Evolutionary conservation across 257 asterid species (phyloP), one percentile per base, ranked within the genome.

Genomic region (Linaria vulgaris): DNA sequence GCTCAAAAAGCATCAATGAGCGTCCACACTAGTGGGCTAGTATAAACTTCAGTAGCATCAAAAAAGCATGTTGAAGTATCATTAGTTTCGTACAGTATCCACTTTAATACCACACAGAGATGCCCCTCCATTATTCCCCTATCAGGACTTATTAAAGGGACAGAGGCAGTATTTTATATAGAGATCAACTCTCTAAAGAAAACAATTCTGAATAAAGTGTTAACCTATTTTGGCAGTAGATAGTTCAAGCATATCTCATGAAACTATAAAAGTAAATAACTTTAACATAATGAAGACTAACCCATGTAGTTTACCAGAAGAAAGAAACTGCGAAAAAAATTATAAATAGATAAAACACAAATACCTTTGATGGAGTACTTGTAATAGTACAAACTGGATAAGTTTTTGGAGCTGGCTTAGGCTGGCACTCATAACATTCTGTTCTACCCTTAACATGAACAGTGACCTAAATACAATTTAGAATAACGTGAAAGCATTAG

Each of bases 371-470:
- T 60, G 99, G 99, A 52, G 99, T 94, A 74, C 92, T 94, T 56
- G 99, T 90, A 59, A 94, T 94, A 12, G 99, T 94, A 67, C 99
- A 94, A 38, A 94, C 97, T 15, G 99, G 99, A 72, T 94, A 94
- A 69, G 96, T 90, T 79, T 94, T 94, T 5, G 99, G 99, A 71
- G 99, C 89, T 62, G 95, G 99, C 76, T 94, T 94, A 52, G 97
- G 86, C 79, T 94, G 95, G 81, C 99, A 94, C 74, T 94, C 99
- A 64, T 94, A 94, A 57, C 99, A 94, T 75, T 94, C 99, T 3
- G 99, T 84, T 79, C 64, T 87, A 64, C 95, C 96, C 77, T 94
- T 94, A 55, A 85, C 80, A 17, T 94, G 99, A 50, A 94, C 99
- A 25, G 99, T 87, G 27, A 94, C 99, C 99, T 94, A 86, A 70